phyloP scores from a whole-genome alignment of 2,329 filamentous ascomycete genomes.

The Diaporthe eres region DNA sequence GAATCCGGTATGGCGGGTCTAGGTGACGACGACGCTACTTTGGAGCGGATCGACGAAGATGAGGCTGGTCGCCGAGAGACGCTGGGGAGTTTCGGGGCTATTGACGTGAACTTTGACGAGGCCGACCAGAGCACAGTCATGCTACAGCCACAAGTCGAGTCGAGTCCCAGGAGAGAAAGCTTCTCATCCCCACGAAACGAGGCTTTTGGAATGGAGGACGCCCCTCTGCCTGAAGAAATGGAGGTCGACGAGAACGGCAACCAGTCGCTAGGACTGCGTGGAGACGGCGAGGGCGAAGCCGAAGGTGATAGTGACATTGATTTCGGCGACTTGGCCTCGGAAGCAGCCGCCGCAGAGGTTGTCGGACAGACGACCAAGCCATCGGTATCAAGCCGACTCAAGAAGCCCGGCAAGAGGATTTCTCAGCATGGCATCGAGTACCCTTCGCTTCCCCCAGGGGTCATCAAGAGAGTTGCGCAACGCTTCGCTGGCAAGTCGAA shows the following conservation, averaged over 20 bases:
- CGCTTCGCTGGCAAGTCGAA: conserved; percentile 79
- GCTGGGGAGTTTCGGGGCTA: conserved; percentile 60
- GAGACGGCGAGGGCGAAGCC: conserved; percentile 28
- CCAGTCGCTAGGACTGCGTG: conserved; percentile 5
- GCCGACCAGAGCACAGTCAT: conserved; percentile 67
- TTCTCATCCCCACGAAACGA: conserved; percentile 49
- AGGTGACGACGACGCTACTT: conserved; percentile 54
- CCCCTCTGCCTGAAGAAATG: conserved; percentile 13
- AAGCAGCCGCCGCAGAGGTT: not conserved
- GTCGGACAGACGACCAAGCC: conserved; percentile 27
- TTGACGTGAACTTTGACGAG: conserved; percentile 61
- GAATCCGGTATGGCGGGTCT: conserved; percentile 49
- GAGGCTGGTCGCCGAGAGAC: conserved; percentile 58
- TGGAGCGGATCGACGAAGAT: conserved; percentile 57
- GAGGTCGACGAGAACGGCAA: conserved; percentile 11
- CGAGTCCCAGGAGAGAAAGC: conserved; percentile 37
- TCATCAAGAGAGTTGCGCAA: conserved; percentile 81
- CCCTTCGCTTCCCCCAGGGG: conserved; percentile 78
- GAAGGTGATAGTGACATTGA: conserved; percentile 44
- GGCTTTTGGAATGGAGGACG: conserved; percentile 42
- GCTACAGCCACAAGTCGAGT: conserved; percentile 54
- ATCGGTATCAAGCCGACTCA: conserved; percentile 40
- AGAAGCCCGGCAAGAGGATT: conserved; percentile 65
- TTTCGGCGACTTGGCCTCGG: conserved; percentile 37
- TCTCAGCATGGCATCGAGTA: conserved; percentile 83